These are phyloP conservation scores for Metschnikowia borealis DNA, from an alignment of 805 yeast species.

Conservation along the genomic window DNA sequence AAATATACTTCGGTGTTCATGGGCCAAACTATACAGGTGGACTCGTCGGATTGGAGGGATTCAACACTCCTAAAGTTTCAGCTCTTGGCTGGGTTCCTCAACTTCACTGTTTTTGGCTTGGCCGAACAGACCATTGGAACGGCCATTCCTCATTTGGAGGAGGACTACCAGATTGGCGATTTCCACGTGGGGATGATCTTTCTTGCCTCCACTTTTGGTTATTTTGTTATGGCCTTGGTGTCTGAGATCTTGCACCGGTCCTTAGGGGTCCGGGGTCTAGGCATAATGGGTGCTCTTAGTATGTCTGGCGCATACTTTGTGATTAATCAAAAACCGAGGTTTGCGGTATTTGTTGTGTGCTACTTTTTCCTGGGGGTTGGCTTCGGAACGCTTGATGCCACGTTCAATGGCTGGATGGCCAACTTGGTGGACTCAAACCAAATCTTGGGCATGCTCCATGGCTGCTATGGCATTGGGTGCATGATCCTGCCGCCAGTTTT, in stretches of 20 bases:
- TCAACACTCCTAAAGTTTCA: constrained; percentile 42
- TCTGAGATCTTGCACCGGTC: constrained; percentile 40
- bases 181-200: constrained; percentile 47
- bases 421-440: constrained; percentile 44
- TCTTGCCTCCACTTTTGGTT: constrained; percentile 52
- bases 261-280: constrained; percentile 48
- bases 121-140: constrained; percentile 62
- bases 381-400: constrained; percentile 53
- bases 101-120: constrained; percentile 49
- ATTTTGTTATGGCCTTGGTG: constrained; percentile 47
- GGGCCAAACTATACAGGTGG: constrained; percentile 28
- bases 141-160: constrained; percentile 48
- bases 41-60: constrained; percentile 36
- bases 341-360: constrained; percentile 33
- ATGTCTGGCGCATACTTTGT: constrained; percentile 38
- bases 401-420: constrained; percentile 53
- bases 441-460: constrained; percentile 49
- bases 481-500: constrained; percentile 47
- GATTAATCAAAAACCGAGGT: constrained; percentile 41
- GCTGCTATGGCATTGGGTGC: constrained; percentile 52
- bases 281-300: constrained; percentile 29
- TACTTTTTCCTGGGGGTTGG: constrained; percentile 50
- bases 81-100: constrained; percentile 33
- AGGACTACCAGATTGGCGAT: constrained; percentile 46
- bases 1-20: constrained; percentile 21